These are phyloP conservation scores for Schwanniomyces pseudopolymorphus DNA, from an alignment of 805 yeast genomes.

Conservation along the genomic window DNA sequence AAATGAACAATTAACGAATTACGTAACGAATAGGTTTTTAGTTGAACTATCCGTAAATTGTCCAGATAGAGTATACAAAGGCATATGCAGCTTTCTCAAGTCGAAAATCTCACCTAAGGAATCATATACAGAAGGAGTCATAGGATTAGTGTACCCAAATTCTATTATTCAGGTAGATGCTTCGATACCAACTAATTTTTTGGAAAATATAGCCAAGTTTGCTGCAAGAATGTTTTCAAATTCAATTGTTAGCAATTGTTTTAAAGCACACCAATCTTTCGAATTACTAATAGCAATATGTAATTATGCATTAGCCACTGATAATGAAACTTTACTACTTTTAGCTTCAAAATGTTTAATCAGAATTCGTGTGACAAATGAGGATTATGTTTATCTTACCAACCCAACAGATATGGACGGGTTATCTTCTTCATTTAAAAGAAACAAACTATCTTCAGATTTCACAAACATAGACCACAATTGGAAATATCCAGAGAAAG, in stretches of 20 bases:
- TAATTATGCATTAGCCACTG: conserved; percentile 31
- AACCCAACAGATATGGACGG: conserved; percentile 65
- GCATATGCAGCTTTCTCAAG: conserved; percentile 11
- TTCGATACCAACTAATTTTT: conserved; percentile 10
- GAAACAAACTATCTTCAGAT: conserved; percentile 38
- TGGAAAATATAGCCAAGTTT: conserved; percentile 21
- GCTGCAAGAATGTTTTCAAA: conserved; percentile 24
- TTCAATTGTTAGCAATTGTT: conserved; percentile 18
- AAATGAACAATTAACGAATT: conserved; percentile 31
- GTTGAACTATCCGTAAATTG: conserved; percentile 18
- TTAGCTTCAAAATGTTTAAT: conserved; percentile 51
- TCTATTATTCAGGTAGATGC: conserved; percentile 18
- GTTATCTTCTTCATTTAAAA: conserved; percentile 55
- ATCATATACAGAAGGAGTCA: conserved; percentile 15
- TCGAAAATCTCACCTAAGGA: conserved; percentile 3
- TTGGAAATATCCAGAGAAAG: conserved; percentile 65
- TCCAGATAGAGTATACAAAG: conserved; percentile 13
- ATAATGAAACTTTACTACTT: conserved; percentile 40
- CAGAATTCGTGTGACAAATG: conserved; percentile 51
- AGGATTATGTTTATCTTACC: conserved; percentile 46
- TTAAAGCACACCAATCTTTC: conserved; percentile 29
- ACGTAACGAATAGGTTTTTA: conserved; percentile 25
- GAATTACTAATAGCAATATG: conserved; percentile 34
- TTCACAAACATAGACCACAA: conserved; percentile 19
- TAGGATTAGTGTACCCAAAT: conserved; percentile 25